These are phyloP conservation scores for Cephaloascus albidus DNA, from an alignment of 805 yeast species.

Conservation along the genomic window DNA sequence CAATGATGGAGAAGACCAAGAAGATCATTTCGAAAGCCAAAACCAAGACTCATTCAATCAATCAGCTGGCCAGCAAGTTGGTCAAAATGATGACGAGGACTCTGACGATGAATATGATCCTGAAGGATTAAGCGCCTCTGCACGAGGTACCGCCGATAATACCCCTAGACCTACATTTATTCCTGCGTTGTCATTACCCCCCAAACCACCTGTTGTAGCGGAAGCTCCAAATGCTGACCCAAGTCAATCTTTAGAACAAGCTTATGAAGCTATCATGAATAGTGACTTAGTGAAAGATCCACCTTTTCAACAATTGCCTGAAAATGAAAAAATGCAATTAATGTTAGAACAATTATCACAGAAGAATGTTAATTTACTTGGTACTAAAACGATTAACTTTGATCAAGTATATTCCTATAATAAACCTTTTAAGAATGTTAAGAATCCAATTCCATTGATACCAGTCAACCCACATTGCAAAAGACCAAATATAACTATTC, in stretches of 20 bases:
- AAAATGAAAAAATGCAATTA: slow-evolving; percentile 22
- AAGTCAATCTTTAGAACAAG: slow-evolving; percentile 15
- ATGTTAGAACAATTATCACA: slow-evolving; percentile 20
- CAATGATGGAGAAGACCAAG: no score
- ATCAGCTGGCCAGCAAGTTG: no score
- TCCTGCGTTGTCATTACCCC: background rate
- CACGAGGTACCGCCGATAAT: no score
- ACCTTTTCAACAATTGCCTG: slow-evolving; percentile 18
- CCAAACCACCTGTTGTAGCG: background rate
- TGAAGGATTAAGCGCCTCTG: background rate
- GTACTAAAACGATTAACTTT: slow-evolving; percentile 11
- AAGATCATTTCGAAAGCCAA: no score
- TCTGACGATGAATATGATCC: background rate
- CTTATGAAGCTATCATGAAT: slow-evolving; percentile 25
- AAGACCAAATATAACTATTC: slow-evolving; percentile 49
- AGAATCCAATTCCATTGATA: slow-evolving; percentile 22
- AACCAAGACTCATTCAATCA: no score
- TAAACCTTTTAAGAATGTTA: slow-evolving; percentile 22
- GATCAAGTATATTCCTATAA: slow-evolving; percentile 29
- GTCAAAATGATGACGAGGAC: background rate
- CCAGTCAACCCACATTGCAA: slow-evolving; percentile 37
- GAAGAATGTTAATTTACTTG: slow-evolving; percentile 11
- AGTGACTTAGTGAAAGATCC: slow-evolving; percentile 24
- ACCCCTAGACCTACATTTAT: background rate
- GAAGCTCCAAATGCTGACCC: slow-evolving; percentile 4